These are phyloP conservation scores for Solanum dulcamara DNA, from an alignment of 257 asterid species.

Conservation along the genomic window DNA sequence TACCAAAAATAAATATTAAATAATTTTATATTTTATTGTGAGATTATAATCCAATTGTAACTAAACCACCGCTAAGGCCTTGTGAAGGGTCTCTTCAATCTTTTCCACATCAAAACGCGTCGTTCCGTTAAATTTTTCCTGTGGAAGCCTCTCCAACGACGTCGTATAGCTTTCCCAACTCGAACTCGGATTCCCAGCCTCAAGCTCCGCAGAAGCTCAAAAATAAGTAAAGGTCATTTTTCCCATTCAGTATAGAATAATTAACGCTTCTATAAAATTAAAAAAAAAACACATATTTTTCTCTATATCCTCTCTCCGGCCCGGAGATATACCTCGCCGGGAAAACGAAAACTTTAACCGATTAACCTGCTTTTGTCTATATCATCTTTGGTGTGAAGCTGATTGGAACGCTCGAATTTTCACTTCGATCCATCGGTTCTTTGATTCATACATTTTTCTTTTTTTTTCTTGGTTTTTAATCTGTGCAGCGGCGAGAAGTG, in stretches of 20 bases:
- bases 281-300: not conserved
- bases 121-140: not conserved
- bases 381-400: not conserved
- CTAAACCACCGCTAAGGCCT: not conserved
- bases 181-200: not conserved
- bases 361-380: not conserved
- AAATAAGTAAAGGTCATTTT: not conserved
- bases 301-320: not conserved
- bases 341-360: not conserved
- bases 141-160: not conserved
- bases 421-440: not conserved
- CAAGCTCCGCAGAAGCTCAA: not conserved
- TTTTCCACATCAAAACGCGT: not conserved
- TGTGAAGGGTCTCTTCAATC: no score
- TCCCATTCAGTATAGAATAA: not conserved
- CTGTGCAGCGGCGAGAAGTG: not conserved
- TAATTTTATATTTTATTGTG: not conserved
- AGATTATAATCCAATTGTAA: not conserved
- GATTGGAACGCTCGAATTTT: not conserved
- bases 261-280: not conserved
- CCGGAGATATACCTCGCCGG: not conserved
- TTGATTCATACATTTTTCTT: not conserved
- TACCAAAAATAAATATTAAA: not conserved
- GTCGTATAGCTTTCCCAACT: not conserved
- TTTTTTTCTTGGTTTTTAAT: not conserved